These are phyloP conservation scores for Backusella psychrophila DNA, from an alignment of 192 early-diverging fungal species.

Conservation along the genomic window DNA sequence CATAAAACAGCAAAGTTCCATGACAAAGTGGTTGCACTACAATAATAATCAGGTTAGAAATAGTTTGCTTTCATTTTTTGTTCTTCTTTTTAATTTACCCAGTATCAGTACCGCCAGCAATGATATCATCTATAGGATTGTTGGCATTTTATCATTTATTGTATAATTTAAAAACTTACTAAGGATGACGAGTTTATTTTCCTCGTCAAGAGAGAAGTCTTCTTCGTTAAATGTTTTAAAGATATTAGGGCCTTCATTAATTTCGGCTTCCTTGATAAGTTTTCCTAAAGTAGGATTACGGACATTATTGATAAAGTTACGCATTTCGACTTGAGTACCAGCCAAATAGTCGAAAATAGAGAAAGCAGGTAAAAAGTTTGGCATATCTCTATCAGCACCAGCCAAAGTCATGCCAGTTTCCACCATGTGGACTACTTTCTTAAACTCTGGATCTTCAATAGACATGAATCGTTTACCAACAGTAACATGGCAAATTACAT, in stretches of 20 bases:
- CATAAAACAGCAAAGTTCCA: constrained; percentile 21
- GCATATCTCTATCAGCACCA: constrained; percentile 10
- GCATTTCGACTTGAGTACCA: not conserved
- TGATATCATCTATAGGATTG: not conserved
- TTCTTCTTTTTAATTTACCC: not conserved
- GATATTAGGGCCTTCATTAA: not conserved
- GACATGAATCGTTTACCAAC: not conserved
- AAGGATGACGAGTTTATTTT: not conserved
- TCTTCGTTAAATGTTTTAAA: not conserved
- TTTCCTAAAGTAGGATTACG: not conserved
- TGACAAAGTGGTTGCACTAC: constrained; percentile 8
- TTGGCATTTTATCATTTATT: not conserved
- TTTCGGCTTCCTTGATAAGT: not conserved
- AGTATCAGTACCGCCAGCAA: constrained; percentile 16
- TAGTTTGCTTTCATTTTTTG: not conserved
- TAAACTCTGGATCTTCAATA: constrained; percentile 1
- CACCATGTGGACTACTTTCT: not conserved
- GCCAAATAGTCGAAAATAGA: not conserved
- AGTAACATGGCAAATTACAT: not conserved
- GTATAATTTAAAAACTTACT: not conserved
- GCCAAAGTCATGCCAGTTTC: not conserved
- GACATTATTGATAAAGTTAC: not conserved
- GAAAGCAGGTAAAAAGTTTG: not conserved
- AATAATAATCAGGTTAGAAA: not conserved
- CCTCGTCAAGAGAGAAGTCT: not conserved